Base-by-base conservation (phyloP, 2,329 filamentous ascomycete genomes). In the Epichloe aotearoae region DNA sequence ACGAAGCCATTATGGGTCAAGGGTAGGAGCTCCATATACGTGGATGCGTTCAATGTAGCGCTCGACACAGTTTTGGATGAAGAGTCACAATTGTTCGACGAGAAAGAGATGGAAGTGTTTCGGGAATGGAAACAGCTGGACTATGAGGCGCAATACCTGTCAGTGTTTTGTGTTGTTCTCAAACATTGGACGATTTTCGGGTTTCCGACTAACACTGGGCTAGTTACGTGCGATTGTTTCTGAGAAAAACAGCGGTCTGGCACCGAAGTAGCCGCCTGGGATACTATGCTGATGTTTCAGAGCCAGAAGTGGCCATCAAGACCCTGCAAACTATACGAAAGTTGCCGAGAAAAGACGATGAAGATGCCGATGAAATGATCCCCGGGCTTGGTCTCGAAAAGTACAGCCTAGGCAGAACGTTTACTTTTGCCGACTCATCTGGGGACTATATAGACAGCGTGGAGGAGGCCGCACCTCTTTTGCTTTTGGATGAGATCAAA, bases 41-140 rank as follows among this genome's bases (percentile, higher is more conserved):
- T 96, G 17, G 93, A 98, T 68, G 93, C 93, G 1, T 98, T 98
- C 73, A 95, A 95, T 61, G 73, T 97, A 14, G 88, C 91, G 2
- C 71, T 98, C 46, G 83, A 91, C 53, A 95, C 88, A 0, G 93
- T 98, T 3, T 69, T 97, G 12, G 82, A 88, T 46, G 88, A 97
- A 52, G 93, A 98, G 66, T 77, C 79, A 1, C 88, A 95, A 66
- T 71, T 98, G 0, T 98, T 97, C 63, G 79, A 93, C 59, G 78
- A 82, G 52, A 83, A 80, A 17, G 93, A 98, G 66, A 78, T 75
- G 60, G 72, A 77, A 14, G 75, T 97, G 0, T 97, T 98, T 63
- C 69, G 72, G 3, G 73, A 82, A 52, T 98, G 91, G 89, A 78
- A 72, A 53, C 66, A 68, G 0, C 63, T 97, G 48, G 72, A 74